Evolutionary conservation across 2,329 filamentous ascomycete genomes (phyloP), one percentile per base, ranked within the genome.

Genomic region (Thielaviopsis musarum): DNA sequence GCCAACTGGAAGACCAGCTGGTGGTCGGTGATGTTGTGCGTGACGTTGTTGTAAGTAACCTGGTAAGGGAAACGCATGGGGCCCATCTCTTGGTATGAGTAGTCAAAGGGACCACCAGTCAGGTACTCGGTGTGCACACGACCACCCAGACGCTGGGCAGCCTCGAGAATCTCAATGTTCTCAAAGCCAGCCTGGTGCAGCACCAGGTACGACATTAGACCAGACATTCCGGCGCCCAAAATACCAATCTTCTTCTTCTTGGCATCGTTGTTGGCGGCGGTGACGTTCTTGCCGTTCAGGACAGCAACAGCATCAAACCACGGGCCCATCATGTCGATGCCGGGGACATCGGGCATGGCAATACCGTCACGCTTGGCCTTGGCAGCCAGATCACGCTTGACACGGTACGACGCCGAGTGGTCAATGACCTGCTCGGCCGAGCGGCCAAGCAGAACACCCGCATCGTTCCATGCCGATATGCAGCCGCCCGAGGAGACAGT

Each of bases 31-130:
- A 85, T 80, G 61, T 81, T 75, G 63, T 72, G 70, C 0, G 77
- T 83, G 64, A 78, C 73, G 63, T 82, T 81, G n/a, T 73, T 74
- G 28, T 75, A 74, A 1, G 74, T 66, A 63, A 79, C 75, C 2
- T 73, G 74, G 17, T 78, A 72, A 0, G 83, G 82, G 63, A 85
- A 81, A 1, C 82, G 72, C 81, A 85, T 85, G 0, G 81, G 80
- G 0, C 83, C 83, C 79, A 76, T 76, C 66, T 85, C 83, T 65
- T 85, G 81, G 66, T 86, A 85, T 21, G 82, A 81, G 65, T 85
- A 85, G 62, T 84, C 74, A 21, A 77, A 76, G 0, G 80, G 79
- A 0, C 73, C 78, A n/a, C 76, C 78, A 2, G 76, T 75, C 1
- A 86, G 74, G 59, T 85, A 85, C 59, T 75, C 75, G 1, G 83